These are phyloP conservation scores for Mucuna pruriens DNA, from an alignment of 306 rosid species.

Conservation along the genomic window DNA sequence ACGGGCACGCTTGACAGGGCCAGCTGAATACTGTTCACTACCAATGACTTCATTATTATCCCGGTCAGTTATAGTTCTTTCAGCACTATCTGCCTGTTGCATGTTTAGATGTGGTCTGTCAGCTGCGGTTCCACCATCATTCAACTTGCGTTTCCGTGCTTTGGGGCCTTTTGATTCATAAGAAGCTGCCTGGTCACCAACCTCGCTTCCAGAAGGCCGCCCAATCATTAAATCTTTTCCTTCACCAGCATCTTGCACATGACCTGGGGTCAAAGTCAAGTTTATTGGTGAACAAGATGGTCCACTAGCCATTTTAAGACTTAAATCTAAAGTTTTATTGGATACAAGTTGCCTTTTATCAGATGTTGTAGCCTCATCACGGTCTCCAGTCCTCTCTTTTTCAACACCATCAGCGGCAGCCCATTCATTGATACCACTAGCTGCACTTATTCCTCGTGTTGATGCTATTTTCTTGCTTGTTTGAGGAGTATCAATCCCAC, in stretches of 20 bases:
- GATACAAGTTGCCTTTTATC: constrained; percentile 55
- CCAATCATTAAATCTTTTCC: constrained; percentile 77
- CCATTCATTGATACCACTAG: constrained; percentile 97
- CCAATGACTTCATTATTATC: constrained; percentile 80
- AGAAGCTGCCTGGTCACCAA: constrained; percentile 82
- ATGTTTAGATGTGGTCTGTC: constrained; percentile 10
- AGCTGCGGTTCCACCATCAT: constrained; percentile 60
- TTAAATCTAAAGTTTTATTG: constrained; percentile 63
- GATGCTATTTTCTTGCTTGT: constrained; percentile 88
- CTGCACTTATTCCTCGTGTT: constrained; percentile 95
- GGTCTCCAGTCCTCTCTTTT: constrained; percentile 83
- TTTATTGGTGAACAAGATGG: constrained; percentile 60
- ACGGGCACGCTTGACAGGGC: constrained; percentile 81
- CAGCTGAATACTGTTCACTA: constrained; percentile 69
- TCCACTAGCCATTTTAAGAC: constrained; percentile 75
- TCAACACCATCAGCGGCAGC: constrained; percentile 73
- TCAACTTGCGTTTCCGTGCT: constrained; percentile 75
- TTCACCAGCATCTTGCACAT: constrained; percentile 60
- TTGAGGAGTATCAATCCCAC: constrained; percentile 79
- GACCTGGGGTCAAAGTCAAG: constrained; percentile 51
- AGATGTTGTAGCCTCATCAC: constrained; percentile 89
- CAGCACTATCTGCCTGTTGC: constrained; percentile 86
- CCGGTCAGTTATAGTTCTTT: constrained; percentile 76
- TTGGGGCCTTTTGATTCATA: constrained; percentile 89
- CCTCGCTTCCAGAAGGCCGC: constrained; percentile 82